Percentiles rank a stretch among this genome's conserved stretches.
Evolutionary conservation across 2,329 filamentous ascomycete species (phyloP).

Genomic region (Cordyceps pruinosa): DNA sequence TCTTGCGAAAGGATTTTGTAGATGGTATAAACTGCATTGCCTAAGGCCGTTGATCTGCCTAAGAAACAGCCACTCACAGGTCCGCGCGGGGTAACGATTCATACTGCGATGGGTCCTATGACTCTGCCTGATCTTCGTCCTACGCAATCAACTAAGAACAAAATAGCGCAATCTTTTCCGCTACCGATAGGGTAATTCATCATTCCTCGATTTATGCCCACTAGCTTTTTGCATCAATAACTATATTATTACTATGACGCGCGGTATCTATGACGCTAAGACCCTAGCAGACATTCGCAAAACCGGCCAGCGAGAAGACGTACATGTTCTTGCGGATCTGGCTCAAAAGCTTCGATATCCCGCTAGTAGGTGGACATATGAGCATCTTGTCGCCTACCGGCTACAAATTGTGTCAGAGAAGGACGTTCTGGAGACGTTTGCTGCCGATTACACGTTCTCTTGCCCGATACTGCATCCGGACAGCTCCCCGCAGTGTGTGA

Average conservation of each 20-base stretch:
- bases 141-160: neutral
- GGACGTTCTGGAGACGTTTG: neutral
- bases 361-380: neutral
- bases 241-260: neutral
- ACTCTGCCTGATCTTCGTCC: neutral
- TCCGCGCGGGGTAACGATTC: neutral
- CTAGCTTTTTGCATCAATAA: neutral
- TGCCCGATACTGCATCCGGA: neutral
- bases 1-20: neutral
- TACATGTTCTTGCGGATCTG: neutral
- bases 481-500: neutral
- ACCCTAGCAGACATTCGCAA: neutral
- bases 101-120: neutral
- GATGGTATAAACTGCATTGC: neutral
- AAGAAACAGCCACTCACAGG: neutral
- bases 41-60: neutral
- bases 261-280: neutral
- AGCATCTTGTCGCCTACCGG: neutral
- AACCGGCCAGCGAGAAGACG: neutral
- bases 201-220: neutral
- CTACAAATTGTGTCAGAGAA: neutral
- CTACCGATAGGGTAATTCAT: neutral
- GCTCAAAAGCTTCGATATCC: neutral
- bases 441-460: neutral
- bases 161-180: neutral